Percentiles rank a stretch among this genome's conserved stretches.
These are phyloP conservation scores for Tuber aestivum DNA, from an alignment of 495 filamentous ascomycete species.

Conservation along the genomic window DNA sequence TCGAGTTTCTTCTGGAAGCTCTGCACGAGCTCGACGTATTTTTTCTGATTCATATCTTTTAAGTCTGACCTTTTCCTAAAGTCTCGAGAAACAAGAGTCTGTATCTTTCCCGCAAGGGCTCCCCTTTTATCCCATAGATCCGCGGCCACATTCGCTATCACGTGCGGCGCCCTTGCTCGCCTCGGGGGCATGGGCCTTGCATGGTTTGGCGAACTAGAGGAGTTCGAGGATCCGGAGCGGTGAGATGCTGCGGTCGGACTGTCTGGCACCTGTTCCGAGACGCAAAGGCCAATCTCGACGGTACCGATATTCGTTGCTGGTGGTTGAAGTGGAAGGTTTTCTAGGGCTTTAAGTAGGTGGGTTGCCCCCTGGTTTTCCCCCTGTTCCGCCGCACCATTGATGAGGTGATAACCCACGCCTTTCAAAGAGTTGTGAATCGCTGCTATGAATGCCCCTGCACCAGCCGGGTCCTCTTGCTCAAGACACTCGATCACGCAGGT, in stretches of 20 bases:
- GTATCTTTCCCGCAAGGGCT: background rate
- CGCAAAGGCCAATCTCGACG: background rate
- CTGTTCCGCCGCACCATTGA: background rate
- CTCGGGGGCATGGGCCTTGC: background rate
- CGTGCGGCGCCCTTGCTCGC: background rate
- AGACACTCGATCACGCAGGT: background rate
- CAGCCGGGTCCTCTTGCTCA: background rate
- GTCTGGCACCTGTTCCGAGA: background rate
- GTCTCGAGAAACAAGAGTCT: background rate
- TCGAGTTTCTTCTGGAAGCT: background rate
- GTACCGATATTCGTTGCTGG: background rate
- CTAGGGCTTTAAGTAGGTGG: background rate
- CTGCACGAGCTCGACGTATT: background rate
- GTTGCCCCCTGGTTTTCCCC: background rate
- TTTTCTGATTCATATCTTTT: background rate
- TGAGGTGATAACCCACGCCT: background rate
- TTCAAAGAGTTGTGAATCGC: background rate
- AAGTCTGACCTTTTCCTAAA: background rate
- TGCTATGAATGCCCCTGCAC: background rate
- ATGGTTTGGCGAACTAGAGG: background rate
- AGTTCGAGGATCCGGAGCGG: background rate
- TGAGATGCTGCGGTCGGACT: background rate
- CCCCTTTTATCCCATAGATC: background rate
- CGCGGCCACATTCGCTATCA: background rate
- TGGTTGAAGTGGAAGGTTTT: background rate